phyloP scores from a whole-genome alignment of 2,329 filamentous ascomycete species.

The Pseudomassariella vexata region DNA sequence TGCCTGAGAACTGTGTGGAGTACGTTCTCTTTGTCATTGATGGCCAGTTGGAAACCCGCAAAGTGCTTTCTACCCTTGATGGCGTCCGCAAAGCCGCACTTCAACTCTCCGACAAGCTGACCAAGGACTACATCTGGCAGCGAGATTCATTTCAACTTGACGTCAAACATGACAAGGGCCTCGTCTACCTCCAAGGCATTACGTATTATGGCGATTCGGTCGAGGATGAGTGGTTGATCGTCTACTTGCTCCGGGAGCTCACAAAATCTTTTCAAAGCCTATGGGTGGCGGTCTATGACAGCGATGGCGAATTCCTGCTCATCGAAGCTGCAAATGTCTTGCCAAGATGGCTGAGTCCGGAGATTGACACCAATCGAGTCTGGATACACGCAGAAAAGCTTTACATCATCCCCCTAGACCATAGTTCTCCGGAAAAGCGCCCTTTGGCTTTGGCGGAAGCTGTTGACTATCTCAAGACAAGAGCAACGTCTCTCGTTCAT shows the following conservation, averaged over 20 bases:
- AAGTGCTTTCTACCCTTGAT: slow-evolving; percentile 62
- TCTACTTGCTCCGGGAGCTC: slow-evolving; percentile 80
- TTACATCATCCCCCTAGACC: slow-evolving; percentile 59
- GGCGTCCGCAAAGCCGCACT: slow-evolving; percentile 63
- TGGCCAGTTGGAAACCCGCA: slow-evolving; percentile 45
- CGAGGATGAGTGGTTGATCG: slow-evolving; percentile 95
- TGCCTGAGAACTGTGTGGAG: slow-evolving; percentile 81
- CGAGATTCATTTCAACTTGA: slow-evolving; percentile 73
- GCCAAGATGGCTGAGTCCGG: slow-evolving; percentile 86
- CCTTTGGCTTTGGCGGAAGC: slow-evolving; percentile 61
- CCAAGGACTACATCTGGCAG: slow-evolving; percentile 95
- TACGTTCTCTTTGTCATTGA: slow-evolving; percentile 75
- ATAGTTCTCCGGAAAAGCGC: slow-evolving; percentile 27
- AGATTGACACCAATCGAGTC: slow-evolving; percentile 79
- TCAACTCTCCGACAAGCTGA: slow-evolving; percentile 54
- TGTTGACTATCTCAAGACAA: slow-evolving; percentile 50
- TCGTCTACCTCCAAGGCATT: slow-evolving; percentile 64
- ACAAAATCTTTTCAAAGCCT: slow-evolving; percentile 65
- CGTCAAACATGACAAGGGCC: slow-evolving; percentile 48
- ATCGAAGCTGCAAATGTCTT: slow-evolving; percentile 87
- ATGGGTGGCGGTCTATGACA: slow-evolving; percentile 81
- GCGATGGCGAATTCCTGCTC: slow-evolving; percentile 90
- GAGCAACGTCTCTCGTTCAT: slow-evolving; percentile 56
- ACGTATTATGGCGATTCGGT: slow-evolving; percentile 92
- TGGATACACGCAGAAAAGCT: slow-evolving; percentile 82